Base-by-base conservation (phyloP, 768 basidiomycete species). In the Phaeotremella fagi region DNA sequence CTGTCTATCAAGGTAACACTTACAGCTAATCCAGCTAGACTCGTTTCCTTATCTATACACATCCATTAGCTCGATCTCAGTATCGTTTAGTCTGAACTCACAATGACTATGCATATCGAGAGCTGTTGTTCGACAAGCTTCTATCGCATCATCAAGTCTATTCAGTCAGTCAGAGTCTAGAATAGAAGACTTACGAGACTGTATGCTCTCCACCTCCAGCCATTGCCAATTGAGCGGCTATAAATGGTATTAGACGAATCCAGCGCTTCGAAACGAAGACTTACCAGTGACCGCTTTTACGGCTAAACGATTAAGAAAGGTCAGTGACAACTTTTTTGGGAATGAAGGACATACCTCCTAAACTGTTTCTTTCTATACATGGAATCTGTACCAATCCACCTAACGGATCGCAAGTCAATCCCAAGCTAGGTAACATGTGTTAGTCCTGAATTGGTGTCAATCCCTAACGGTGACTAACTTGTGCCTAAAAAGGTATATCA, bases 51-150 rank as follows among this genome's bases (percentile, higher is more conserved):
- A 73, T 94, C 55, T 55, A 33, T 14, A 26, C 24, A 5, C 41
- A 43, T 24, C 14, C 18, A 52, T 48, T 23, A 60, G 50, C 36
- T 29, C 36, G 22, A 18, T 2, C 52, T 12, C 20, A 24, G 20
- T 18, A 33, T 15, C 0, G 7, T 3, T 16, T 18, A 6, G 31
- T 18, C 18, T 11, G 16, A 33, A 53, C 61, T 55, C 18, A 63
- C 61, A 63, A 37, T 67, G 57, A 18, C 41, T 54, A 44, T 64
- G 66, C 63, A 62, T 63, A 44, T 64, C 63, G 12, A 61, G 27
- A 0, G 92, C 91, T 4, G 90, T 95, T 44, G 94, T 71, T 22
- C 88, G 80, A 89, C 94, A 94, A 3, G 91, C 90, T 73, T 90
- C 88, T 50, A 97, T 95, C 1, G 91, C 92, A 73, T 95, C 90